Evolutionary conservation across 1,284 basidiomycete genomes (phyloP).

Genomic region (Tilletia caries): DNA sequence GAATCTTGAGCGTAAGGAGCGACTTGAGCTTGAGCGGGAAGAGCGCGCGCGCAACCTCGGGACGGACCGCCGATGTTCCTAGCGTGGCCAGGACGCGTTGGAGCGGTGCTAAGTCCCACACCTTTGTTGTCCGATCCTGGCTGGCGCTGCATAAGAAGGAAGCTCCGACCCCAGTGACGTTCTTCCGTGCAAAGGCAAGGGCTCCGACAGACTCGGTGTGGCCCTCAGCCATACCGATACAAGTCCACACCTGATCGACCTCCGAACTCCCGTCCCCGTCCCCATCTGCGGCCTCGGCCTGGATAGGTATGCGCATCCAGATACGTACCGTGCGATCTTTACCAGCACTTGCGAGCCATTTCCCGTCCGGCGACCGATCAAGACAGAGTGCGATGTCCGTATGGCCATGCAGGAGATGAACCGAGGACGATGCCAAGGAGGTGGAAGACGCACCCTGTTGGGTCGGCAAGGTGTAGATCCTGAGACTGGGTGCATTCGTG

Average conservation of each 20-base stretch:
- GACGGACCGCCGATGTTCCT: not conserved
- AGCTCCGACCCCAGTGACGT: slow-evolving; percentile 22
- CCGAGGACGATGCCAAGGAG: not conserved
- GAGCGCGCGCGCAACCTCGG: slow-evolving; percentile 29
- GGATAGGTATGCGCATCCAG: slow-evolving; percentile 62
- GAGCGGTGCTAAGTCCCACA: slow-evolving; percentile 72
- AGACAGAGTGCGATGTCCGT: slow-evolving; percentile 85
- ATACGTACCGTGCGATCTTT: slow-evolving; percentile 86
- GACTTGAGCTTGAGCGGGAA: slow-evolving; percentile 64
- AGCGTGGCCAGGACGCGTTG: not conserved
- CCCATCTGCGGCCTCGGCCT: not conserved
- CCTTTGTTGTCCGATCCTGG: slow-evolving; percentile 95
- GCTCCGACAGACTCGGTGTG: slow-evolving; percentile 93
- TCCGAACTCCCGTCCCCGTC: too few relatives aligned
- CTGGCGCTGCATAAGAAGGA: slow-evolving; percentile 74
- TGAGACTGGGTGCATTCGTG: slow-evolving; percentile 88
- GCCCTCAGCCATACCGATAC: slow-evolving; percentile 83
- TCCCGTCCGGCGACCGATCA: slow-evolving; percentile 66
- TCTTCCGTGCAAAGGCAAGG: slow-evolving; percentile 63
- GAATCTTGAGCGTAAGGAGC: slow-evolving; percentile 82
- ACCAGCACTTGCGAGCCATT: slow-evolving; percentile 79
- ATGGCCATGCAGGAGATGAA: slow-evolving; percentile 58
- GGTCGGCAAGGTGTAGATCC: slow-evolving; percentile 66
- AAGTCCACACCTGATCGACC: slow-evolving; percentile 63
- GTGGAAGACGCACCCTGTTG: not conserved